These are phyloP conservation scores for Ceratobasidium sp. DNA, from an alignment of 1,284 basidiomycete genomes.

Conservation along the genomic window DNA sequence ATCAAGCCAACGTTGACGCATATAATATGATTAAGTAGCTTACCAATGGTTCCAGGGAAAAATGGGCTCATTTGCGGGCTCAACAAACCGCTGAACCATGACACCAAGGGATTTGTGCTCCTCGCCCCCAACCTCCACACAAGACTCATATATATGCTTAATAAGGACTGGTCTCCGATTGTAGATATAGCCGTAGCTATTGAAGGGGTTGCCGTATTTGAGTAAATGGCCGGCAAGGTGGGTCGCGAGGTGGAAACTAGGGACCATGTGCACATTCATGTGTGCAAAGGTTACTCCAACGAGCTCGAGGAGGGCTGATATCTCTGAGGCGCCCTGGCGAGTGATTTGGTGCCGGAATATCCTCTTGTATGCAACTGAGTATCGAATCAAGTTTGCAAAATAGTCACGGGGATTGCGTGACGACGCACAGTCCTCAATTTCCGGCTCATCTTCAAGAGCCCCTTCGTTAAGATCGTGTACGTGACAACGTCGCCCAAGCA, in stretches of 20 bases:
- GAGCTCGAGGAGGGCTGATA: neutral
- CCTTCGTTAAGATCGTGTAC: neutral
- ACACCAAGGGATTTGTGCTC: neutral
- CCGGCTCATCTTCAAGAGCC: neutral
- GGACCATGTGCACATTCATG: neutral
- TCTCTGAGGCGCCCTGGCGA: neutral
- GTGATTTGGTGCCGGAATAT: neutral
- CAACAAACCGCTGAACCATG: neutral
- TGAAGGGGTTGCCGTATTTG: conserved; percentile 1
- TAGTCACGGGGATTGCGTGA: neutral
- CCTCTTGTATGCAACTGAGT: neutral
- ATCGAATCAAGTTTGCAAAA: neutral
- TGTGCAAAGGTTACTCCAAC: neutral
- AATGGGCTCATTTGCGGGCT: neutral
- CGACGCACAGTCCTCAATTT: neutral
- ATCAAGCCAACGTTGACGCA: no score
- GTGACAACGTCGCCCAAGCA: neutral
- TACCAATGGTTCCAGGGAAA: conserved; percentile 1
- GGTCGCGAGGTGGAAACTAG: conserved; percentile 6
- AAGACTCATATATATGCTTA: neutral
- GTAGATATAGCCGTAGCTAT: neutral
- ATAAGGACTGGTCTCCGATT: neutral
- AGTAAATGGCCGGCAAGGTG: conserved; percentile 2
- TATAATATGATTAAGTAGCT: neutral
- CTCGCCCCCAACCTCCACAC: neutral